phyloP scores from a whole-genome alignment of 208 protist species.

The Giardia duodenalis region DNA sequence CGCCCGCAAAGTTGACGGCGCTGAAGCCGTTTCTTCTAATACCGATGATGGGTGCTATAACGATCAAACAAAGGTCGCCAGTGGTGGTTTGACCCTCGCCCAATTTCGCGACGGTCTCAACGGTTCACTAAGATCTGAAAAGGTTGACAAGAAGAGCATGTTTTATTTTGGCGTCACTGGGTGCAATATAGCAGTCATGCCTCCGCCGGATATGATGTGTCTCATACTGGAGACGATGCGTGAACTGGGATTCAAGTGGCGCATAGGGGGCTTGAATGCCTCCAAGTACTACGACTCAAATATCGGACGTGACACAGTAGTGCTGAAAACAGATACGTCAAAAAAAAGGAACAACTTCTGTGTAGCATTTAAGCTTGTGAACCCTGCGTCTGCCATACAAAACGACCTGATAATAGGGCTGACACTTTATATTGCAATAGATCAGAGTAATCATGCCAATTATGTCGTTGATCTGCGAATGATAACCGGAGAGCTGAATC shows the following conservation, averaged over 20 bases:
- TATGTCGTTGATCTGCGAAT: slow-evolving; percentile 23
- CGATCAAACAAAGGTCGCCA: too few species aligned
- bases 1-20: too few species aligned
- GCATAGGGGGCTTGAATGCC: neutral
- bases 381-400: neutral
- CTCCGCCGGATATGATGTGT: neutral
- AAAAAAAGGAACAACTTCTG: slow-evolving; percentile 18
- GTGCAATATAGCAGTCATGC: neutral
- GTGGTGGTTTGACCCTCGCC: too few species aligned
- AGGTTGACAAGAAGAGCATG: neutral
- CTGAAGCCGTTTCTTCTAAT: too few species aligned
- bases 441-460: neutral
- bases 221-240: neutral
- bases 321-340: neutral
- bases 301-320: neutral
- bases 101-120: too few species aligned
- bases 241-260: neutral
- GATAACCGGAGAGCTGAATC: slow-evolving; percentile 15
- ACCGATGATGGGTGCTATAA: too few species aligned
- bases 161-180: slow-evolving; percentile 17
- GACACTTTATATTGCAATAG: neutral
- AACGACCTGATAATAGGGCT: neutral
- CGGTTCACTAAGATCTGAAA: neutral
- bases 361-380: neutral
- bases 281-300: slow-evolving; percentile 26